Conservation (phyloP, 2,329 filamentous ascomycete species). For the Periglandula ipomoeae region DNA sequence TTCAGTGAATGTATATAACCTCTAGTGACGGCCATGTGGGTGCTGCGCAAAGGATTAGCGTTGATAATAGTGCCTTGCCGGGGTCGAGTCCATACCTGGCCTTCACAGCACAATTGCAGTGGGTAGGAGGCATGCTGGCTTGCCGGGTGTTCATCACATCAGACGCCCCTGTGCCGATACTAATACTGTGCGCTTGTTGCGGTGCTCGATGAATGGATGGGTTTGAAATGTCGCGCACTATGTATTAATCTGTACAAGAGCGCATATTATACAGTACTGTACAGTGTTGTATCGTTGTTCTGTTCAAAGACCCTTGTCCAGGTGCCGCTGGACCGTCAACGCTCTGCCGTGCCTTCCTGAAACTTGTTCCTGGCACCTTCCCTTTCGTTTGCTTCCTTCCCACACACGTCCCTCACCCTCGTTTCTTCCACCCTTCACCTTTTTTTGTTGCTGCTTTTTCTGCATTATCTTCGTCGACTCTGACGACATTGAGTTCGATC, state of each 20-base stretch:
- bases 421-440: not conserved
- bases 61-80: too few relatives aligned
- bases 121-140: not conserved
- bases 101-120: not conserved
- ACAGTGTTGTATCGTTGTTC: not conserved
- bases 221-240: not conserved
- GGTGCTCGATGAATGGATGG: not conserved
- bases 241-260: not conserved
- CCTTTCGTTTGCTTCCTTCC: not conserved
- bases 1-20: too few relatives aligned
- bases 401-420: not conserved
- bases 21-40: too few relatives aligned
- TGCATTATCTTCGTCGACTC: not conserved
- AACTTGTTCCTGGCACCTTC: not conserved
- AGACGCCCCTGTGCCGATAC: not conserved
- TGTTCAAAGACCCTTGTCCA: not conserved
- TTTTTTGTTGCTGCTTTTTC: not conserved
- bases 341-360: conserved; percentile 1
- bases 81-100: too few relatives aligned
- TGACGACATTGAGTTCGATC: not conserved
- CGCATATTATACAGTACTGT: not conserved
- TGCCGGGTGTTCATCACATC: not conserved
- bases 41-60: not conserved
- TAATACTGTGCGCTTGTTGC: not conserved
- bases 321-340: not conserved